Percentiles rank a stretch among this genome's conserved stretches.
phyloP scores from a whole-genome alignment of 2,329 filamentous ascomycete species.

The Samsoniella hepiali region DNA sequence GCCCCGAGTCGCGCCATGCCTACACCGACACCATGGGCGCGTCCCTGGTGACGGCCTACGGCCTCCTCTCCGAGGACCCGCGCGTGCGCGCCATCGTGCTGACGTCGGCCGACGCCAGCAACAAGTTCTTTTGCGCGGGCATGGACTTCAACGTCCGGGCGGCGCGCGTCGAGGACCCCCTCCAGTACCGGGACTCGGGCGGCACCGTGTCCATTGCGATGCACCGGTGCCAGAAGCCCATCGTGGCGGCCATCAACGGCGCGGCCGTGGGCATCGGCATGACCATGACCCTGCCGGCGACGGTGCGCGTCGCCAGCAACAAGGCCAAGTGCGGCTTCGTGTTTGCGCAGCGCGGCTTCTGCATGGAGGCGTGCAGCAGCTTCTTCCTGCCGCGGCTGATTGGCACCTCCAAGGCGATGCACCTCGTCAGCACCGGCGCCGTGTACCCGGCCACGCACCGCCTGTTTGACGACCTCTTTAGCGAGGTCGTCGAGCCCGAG shows the following conservation, averaged over 20 bases:
- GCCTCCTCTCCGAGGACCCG: slow-evolving; percentile 48
- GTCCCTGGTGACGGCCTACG: slow-evolving; percentile 55
- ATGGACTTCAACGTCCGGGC: slow-evolving; percentile 47
- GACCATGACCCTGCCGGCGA: slow-evolving; percentile 58
- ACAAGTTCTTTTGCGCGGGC: slow-evolving; percentile 56
- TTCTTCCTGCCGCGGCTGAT: slow-evolving; percentile 71
- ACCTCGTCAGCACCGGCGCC: slow-evolving; percentile 64
- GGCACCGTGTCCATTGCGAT: slow-evolving; percentile 54
- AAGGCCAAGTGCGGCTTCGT: slow-evolving; percentile 70
- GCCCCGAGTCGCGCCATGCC: slow-evolving; percentile 64
- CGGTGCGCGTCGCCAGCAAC: slow-evolving; percentile 50
- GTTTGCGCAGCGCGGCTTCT: slow-evolving; percentile 66
- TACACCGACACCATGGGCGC: slow-evolving; percentile 63
- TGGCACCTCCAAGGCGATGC: slow-evolving; percentile 60
- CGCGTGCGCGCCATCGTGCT: slow-evolving; percentile 55
- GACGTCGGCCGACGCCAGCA: slow-evolving; percentile 47
- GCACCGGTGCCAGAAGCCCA: slow-evolving; percentile 55
- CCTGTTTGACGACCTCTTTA: slow-evolving; percentile 61
- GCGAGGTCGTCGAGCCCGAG: slow-evolving; percentile 58
- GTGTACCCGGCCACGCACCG: slow-evolving; percentile 52
- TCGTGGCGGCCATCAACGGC: slow-evolving; percentile 58
- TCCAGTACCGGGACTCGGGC: slow-evolving; percentile 46
- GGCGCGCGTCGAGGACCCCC: slow-evolving; percentile 21
- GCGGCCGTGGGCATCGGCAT: slow-evolving; percentile 59
- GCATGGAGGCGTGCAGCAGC: slow-evolving; percentile 68